Conservation (phyloP, 2,329 filamentous ascomycete genomes). For the Daldinia sp. region DNA sequence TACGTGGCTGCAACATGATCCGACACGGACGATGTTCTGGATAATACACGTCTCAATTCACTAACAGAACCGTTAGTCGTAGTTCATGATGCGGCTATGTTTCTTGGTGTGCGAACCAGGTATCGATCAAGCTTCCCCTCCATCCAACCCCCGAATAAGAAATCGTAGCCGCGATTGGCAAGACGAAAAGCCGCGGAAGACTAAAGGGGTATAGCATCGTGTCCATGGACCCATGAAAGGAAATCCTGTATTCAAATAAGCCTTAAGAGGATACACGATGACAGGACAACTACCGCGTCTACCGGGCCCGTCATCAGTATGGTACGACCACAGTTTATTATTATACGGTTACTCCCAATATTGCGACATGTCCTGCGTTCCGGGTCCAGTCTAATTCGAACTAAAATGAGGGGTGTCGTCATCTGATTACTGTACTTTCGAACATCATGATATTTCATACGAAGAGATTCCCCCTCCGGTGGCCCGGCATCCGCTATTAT, state of each 20-base stretch:
- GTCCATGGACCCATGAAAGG: constrained; percentile 3
- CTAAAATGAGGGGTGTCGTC: constrained; percentile 36
- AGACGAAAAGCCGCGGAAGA: background rate
- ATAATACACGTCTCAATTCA: constrained; percentile 3
- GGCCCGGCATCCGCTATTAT: constrained; percentile 31
- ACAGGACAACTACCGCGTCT: constrained; percentile 21
- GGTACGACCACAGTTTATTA: constrained; percentile 30
- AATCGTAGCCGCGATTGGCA: constrained; percentile 33
- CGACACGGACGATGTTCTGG: constrained; percentile 14
- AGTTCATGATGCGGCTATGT: constrained; percentile 18
- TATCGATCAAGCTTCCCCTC: constrained; percentile 6
- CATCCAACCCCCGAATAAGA: constrained; percentile 12
- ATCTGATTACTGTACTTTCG: constrained; percentile 42
- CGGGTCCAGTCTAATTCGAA: constrained; percentile 27
- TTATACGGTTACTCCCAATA: constrained; percentile 34
- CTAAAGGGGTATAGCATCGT: constrained; percentile 8
- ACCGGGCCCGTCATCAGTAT: constrained; percentile 17
- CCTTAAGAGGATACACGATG: constrained; percentile 12
- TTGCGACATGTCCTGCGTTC: constrained; percentile 36
- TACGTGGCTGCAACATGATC: constrained; percentile 34
- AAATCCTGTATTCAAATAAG: constrained; percentile 17
- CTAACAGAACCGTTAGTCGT: background rate
- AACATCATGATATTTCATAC: constrained; percentile 31
- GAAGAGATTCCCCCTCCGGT: constrained; percentile 30
- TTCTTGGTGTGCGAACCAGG: constrained; percentile 6